Evolutionary conservation across 352 stramenopile genomes (phyloP), one percentile per base, ranked within the genome.

Genomic region (Pelagophyceae sp.): DNA sequence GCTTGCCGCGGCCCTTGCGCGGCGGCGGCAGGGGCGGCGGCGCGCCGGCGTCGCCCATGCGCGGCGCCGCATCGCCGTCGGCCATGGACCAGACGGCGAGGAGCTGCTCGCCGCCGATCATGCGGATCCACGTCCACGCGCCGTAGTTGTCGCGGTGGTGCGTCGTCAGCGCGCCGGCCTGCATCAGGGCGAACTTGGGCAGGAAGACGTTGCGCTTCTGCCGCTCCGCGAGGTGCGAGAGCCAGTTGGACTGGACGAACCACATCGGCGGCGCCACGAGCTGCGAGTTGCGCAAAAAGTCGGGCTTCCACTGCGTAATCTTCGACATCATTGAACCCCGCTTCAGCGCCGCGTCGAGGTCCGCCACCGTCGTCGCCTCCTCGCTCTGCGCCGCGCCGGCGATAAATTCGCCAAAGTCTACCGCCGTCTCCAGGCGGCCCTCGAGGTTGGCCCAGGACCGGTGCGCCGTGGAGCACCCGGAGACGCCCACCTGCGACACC

Each of bases 61-160:
- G 2, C 2, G 11, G 5, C 11, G 67, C 3, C 20, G 15, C 38
- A n/a, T 74, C 67, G 67, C 67, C 67, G 38, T 74, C 67, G 35
- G 67, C 67, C 67, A 74, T 74, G 38, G 20, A 37, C 67, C 67
- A 74, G 0, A 23, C 35, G 2, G 33, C 33, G 33, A 74, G 6
- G 5, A 74, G 38, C 38, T 74, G 67, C 27, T 58, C 11, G 35
- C 67, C 67, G 1, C 2, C 67, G 67, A 74, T 31, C 2, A 58
- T 31, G 23, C 58, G 51, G 33, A 74, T 74, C 67, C 67, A 74
- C 23, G 67, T 74, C 38, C 6, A 51, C 11, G 67, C 31, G 15
- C 67, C 67, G n/a, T 58, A 74, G 67, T 74, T 74, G 38, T 74
- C 67, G 0, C 67, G 67, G 38, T 74, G 67, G 6, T 74, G 67